Evolutionary conservation across 2,329 filamentous ascomycete species (phyloP).

Genomic region (Reticulascus tulasneorum): DNA sequence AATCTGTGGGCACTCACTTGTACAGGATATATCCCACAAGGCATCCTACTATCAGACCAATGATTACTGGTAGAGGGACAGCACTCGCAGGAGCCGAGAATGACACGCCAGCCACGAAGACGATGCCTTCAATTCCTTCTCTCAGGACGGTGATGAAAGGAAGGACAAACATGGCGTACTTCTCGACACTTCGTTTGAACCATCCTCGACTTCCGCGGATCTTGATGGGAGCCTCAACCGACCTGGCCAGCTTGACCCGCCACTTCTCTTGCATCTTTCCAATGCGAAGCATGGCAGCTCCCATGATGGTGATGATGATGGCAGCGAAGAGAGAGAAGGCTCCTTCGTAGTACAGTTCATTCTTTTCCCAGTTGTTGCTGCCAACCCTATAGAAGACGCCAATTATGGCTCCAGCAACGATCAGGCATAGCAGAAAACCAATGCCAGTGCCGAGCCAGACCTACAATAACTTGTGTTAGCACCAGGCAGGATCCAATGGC

Average conservation of each 20-base stretch:
- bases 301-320: conserved; percentile 78
- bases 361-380: conserved; percentile 59
- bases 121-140: conserved; percentile 80
- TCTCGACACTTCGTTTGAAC: conserved; percentile 64
- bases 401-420: conserved; percentile 62
- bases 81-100: conserved; percentile 70
- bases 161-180: conserved; percentile 81
- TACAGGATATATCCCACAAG: conserved; percentile 73
- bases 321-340: conserved; percentile 71
- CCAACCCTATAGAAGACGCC: conserved; percentile 66
- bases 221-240: conserved; percentile 51
- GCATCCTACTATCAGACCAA: conserved; percentile 64
- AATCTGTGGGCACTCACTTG: conserved; percentile 49
- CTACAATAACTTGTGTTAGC: conserved; percentile 25
- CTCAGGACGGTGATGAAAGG: conserved; percentile 86
- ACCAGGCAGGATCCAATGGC: background rate
- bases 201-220: conserved; percentile 39
- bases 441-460: conserved; percentile 58
- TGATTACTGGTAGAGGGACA: conserved; percentile 73
- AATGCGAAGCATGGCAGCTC: conserved; percentile 73
- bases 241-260: conserved; percentile 74
- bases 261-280: conserved; percentile 84
- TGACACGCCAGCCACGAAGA: conserved; percentile 82
- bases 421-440: conserved; percentile 58
- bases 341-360: conserved; percentile 79